Evolutionary conservation across 179 eudicot species (phyloP), one percentile per base, ranked within the genome.

Genomic region (Actinidia arguta): DNA sequence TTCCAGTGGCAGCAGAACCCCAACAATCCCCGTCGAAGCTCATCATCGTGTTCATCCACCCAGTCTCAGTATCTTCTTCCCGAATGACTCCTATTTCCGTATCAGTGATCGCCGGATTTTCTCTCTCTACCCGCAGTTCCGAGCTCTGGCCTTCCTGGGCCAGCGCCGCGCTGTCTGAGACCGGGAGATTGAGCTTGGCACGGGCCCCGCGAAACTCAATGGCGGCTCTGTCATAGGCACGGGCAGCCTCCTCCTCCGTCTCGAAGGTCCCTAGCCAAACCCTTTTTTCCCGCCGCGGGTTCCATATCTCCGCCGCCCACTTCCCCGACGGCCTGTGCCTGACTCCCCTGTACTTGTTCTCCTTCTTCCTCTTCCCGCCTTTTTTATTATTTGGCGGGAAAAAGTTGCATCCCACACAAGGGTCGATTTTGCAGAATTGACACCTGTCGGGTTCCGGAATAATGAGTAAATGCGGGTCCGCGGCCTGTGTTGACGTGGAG

Each of bases 271-370:
- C 92, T n/a, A 91, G 90, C 92, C 92, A 90, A 10, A 85, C 87
- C 9, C 94, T 74, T 0, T 70, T 56, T 8, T 80, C 86, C 3
- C 83, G 44, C 70, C 76, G 80, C 0, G 94, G 92, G 83, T 91
- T 88, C 6, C 90, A 84, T 1, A 91, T 90, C 83, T 91, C 92
- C 18, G 94, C 90, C 3, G 90, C 92, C 94, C 94, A 91, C 22
- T 87, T 91, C 24, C 93, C 92, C 90, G 90, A 87, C 17, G 90
- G 91, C 81, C 94, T 86, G 84, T 90, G 91, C 78, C 91, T 56
- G 31, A 87, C 94, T 83, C 92, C 92, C 54, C 92, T 85, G 89
- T 85, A 91, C 56, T 86, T 83, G 80, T 87, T 88, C 76, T 66
- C 86, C 25, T 67, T 86, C n/a, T 76, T 83, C 82, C 58, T 82